Evolutionary conservation across 2,329 filamentous ascomycete genomes (phyloP), one percentile per base, ranked within the genome.

Genomic region (Colletotrichum australisinense): DNA sequence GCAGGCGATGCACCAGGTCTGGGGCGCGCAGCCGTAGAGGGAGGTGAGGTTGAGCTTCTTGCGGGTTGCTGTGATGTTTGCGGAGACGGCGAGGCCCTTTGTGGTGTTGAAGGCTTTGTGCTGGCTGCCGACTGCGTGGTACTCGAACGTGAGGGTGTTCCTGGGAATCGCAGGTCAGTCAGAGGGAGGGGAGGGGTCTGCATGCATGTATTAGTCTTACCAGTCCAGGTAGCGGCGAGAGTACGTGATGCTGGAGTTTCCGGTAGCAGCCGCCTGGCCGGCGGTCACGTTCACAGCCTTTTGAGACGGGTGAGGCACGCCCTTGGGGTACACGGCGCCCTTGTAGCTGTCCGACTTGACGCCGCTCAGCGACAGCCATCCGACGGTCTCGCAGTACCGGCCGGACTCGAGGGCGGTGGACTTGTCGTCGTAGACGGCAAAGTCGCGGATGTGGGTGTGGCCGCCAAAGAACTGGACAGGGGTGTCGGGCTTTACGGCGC

Each of bases 391-490:
- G 78, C 91, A 93, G 80, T 93, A 93, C 65, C 90, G 86, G 6
- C 90, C 91, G 3, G 90, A 89, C 76, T 92, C 91, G 9, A 93
- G 83, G 0, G 86, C 90, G 5, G 91, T 90, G 6, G 89, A 87
- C 76, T 86, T 87, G 69, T 89, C 86, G 77, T 93, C 91, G 74
- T 90, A 92, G 2, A 92, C 88, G 22, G 86, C 86, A 78, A 92
- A 92, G 78, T 93, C 91, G 19, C 92, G 88, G 73, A 92, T 88
- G 78, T 93, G 91, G 49, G 84, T 88, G 80, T 93, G 91, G 11
- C 91, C 91, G 24, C 91, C 91, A 75, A 93, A 91, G 66, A 90
- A 86, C 79, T 93, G 90, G 59, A 93, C 88, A 0, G 91, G 91
- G 1, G 87, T 89, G 16, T 87, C 82, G 1, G 90, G 88, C 65